These are phyloP conservation scores for Coprinopsis strossmayeri DNA, from an alignment of 768 basidiomycete genomes.

Conservation along the genomic window DNA sequence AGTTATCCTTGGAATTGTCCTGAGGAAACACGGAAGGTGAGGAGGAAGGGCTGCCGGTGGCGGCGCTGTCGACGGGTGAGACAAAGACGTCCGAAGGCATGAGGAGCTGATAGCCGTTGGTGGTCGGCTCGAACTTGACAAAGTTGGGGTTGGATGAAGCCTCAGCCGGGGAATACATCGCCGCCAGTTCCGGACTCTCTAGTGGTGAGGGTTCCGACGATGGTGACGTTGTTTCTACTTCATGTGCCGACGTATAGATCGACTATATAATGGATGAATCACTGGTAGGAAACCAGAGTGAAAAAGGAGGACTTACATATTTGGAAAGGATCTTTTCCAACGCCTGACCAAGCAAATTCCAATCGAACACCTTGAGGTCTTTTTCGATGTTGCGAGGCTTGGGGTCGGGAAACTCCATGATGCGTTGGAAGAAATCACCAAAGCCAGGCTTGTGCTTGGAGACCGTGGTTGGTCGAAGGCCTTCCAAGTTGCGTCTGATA, in stretches of 20 bases:
- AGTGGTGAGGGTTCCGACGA: conserved; percentile 20
- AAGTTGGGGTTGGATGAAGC: conserved; percentile 6
- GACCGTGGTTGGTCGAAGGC: conserved; percentile 84
- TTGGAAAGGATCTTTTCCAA: conserved; percentile 76
- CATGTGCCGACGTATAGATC: conserved; percentile 31
- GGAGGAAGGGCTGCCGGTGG: conserved; percentile 17
- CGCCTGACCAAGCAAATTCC: conserved; percentile 63
- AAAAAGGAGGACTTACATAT: conserved; percentile 53
- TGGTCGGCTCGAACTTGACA: conserved; percentile 21
- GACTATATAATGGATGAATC: conserved; percentile 26
- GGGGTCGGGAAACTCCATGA: conserved; percentile 94
- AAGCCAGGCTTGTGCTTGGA: conserved; percentile 78
- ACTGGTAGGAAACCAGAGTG: conserved; percentile 2
- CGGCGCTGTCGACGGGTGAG: conserved; percentile 28
- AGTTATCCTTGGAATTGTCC: conserved; percentile 6
- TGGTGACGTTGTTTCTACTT: conserved; percentile 20
- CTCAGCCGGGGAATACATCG: conserved; percentile 19
- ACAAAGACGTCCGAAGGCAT: conserved; percentile 21
- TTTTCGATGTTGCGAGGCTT: conserved; percentile 97
- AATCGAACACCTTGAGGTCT: conserved; percentile 85
- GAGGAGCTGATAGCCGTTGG: conserved; percentile 18
- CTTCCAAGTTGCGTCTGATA: conserved; percentile 91
- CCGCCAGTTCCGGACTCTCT: conserved; percentile 22
- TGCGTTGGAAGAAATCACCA: conserved; percentile 87
- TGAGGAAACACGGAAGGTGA: conserved; percentile 20